A percentile compares a stretch with the other conserved stretches of the same genome.
Evolutionary conservation across 1,284 basidiomycete species (phyloP).

Genomic region (Termitomyces sp.): DNA sequence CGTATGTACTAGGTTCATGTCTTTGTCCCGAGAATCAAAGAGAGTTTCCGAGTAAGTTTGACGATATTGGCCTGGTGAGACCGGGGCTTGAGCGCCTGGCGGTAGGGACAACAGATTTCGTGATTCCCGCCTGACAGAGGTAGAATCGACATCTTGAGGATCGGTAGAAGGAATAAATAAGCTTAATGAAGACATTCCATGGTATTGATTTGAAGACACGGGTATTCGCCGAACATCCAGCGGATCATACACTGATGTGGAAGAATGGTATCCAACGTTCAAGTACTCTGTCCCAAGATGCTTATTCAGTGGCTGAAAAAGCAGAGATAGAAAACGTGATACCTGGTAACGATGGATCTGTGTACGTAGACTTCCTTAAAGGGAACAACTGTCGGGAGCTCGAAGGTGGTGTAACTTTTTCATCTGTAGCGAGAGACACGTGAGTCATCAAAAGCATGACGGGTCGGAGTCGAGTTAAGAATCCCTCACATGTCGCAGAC

Average conservation of each 20-base stretch:
- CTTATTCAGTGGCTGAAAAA: neutral
- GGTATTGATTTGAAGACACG: neutral
- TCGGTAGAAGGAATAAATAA: neutral
- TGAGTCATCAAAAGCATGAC: neutral
- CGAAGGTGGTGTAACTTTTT: neutral
- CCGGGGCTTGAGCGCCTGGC: neutral
- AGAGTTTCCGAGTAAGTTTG: neutral
- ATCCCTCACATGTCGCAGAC: neutral
- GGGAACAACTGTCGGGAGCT: neutral
- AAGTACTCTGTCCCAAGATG: neutral
- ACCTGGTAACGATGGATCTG: neutral
- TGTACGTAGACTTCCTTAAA: neutral
- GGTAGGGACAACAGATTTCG: neutral
- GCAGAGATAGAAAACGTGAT: neutral
- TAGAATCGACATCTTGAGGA: neutral
- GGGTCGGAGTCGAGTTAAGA: neutral
- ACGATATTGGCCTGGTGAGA: slow-evolving; percentile 1
- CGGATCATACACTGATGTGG: neutral
- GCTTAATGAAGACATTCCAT: neutral
- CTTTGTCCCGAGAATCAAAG: neutral
- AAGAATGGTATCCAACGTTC: neutral
- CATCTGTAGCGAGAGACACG: neutral
- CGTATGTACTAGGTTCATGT: neutral
- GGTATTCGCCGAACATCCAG: neutral
- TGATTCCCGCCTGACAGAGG: neutral